A percentile compares a stretch with the other conserved stretches of the same genome.
These are phyloP conservation scores for Paramecium caudatum DNA, from an alignment of 73 alveolate species.

Conservation along the genomic window DNA sequence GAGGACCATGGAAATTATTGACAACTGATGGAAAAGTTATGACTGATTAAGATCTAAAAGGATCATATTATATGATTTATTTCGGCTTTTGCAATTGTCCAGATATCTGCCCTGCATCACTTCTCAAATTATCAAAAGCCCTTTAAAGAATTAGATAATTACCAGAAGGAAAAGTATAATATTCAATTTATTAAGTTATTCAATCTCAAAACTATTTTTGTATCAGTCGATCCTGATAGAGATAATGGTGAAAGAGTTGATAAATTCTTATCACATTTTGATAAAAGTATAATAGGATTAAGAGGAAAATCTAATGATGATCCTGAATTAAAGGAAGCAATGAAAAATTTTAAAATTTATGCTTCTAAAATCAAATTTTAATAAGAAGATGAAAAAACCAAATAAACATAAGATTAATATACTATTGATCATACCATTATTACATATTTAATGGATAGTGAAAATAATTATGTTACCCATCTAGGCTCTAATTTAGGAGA, in stretches of 20 bases:
- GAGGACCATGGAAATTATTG: slow-evolving; percentile 89
- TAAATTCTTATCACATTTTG: slow-evolving; percentile 82
- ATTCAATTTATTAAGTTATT: slow-evolving; percentile 71
- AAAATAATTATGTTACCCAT: slow-evolving; percentile 84
- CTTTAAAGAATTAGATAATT: slow-evolving; percentile 58
- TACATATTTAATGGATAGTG: slow-evolving; percentile 83
- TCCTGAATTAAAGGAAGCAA: slow-evolving; percentile 86
- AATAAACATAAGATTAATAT: slow-evolving; percentile 80
- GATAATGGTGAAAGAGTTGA: slow-evolving; percentile 84
- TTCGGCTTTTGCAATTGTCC: slow-evolving; percentile 95
- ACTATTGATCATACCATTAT: slow-evolving; percentile 87
- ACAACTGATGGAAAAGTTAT: slow-evolving; percentile 86
- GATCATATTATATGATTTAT: slow-evolving; percentile 86
- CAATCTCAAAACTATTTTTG: slow-evolving; percentile 84
- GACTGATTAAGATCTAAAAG: slow-evolving; percentile 84
- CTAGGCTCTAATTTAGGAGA: slow-evolving; percentile 87
- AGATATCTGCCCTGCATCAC: slow-evolving; percentile 92
- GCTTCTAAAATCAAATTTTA: slow-evolving; percentile 85
- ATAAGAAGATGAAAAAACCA: slow-evolving; percentile 82
- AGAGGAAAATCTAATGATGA: slow-evolving; percentile 83
- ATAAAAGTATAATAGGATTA: slow-evolving; percentile 83
- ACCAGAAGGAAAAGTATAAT: slow-evolving; percentile 75
- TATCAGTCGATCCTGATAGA: slow-evolving; percentile 90
- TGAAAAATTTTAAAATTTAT: slow-evolving; percentile 87
- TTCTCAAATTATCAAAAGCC: slow-evolving; percentile 83